These are phyloP conservation scores for Cryphonectria radicalis DNA, from an alignment of 2,329 filamentous ascomycete genomes.

Conservation along the genomic window DNA sequence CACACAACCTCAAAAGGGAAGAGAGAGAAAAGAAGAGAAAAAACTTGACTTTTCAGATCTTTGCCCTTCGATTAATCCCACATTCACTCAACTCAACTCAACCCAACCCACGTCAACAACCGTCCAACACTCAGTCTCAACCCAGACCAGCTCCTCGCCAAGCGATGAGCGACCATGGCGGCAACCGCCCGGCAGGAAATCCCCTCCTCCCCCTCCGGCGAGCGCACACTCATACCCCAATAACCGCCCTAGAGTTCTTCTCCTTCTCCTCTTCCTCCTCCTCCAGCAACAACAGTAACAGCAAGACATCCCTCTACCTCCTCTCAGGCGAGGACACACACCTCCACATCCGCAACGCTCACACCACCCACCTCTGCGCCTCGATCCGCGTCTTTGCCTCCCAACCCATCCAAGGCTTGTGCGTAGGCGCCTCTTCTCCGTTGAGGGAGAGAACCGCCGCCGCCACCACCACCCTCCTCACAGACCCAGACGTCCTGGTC, in stretches of 20 bases:
- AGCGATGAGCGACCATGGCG: slow-evolving; percentile 24
- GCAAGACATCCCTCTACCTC: slow-evolving; percentile 43
- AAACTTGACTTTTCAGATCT: not conserved
- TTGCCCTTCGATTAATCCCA: not conserved
- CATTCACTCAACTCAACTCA: not conserved
- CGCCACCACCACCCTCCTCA: not conserved
- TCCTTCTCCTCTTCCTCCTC: slow-evolving; percentile 13
- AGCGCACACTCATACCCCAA: slow-evolving; percentile 54
- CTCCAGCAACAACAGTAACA: slow-evolving; percentile 33
- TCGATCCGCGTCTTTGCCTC: slow-evolving; percentile 61
- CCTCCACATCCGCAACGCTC: slow-evolving; percentile 57
- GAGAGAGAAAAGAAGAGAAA: not conserved
- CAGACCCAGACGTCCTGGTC: slow-evolving; percentile 50
- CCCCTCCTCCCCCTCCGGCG: slow-evolving; percentile 31
- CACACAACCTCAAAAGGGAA: not conserved
- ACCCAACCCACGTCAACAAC: too few relatives aligned
- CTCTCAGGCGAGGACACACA: slow-evolving; percentile 65
- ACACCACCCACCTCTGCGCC: slow-evolving; percentile 42
- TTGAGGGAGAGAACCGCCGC: slow-evolving; percentile 6
- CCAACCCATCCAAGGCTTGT: slow-evolving; percentile 77
- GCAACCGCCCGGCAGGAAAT: not conserved
- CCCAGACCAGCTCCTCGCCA: not conserved
- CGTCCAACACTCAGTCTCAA: too few relatives aligned
- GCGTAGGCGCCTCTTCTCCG: slow-evolving; percentile 40
- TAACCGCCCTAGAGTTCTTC: slow-evolving; percentile 64